Percentiles rank a stretch among this genome's conserved stretches.
Conservation (phyloP, 768 basidiomycete genomes). For the Stropharia rugosoannulata region DNA sequence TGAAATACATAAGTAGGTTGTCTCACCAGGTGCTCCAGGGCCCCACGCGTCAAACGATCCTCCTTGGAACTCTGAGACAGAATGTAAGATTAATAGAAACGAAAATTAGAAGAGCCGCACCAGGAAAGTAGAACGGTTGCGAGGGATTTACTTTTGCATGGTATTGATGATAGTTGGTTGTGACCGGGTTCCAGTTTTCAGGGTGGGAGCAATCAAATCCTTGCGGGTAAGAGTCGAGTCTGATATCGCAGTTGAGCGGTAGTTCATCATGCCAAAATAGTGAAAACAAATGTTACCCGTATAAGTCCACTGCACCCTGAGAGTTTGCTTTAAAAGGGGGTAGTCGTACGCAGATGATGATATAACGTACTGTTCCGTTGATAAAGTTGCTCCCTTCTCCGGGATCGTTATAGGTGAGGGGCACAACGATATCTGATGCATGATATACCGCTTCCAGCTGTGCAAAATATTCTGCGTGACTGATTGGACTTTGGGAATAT, state of each 20-base stretch:
- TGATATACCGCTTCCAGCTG: slow-evolving; percentile 59
- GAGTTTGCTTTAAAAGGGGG: not conserved
- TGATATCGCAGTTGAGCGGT: slow-evolving; percentile 15
- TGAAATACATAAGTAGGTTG: not conserved
- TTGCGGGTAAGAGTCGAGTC: slow-evolving; percentile 74
- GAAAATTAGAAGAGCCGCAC: slow-evolving; percentile 28
- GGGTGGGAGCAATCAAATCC: slow-evolving; percentile 81
- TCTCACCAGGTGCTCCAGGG: slow-evolving; percentile 60
- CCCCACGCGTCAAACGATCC: slow-evolving; percentile 86
- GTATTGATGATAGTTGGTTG: slow-evolving; percentile 62
- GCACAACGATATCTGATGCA: slow-evolving; percentile 59
- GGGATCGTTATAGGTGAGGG: slow-evolving; percentile 75
- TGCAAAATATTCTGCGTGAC: slow-evolving; percentile 56
- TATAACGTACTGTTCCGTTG: slow-evolving; percentile 57
- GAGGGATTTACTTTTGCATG: slow-evolving; percentile 49
- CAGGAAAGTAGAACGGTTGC: slow-evolving; percentile 72
- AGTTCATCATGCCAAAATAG: not conserved
- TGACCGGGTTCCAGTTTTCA: slow-evolving; percentile 60
- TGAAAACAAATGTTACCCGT: slow-evolving; percentile 47
- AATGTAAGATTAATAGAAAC: not conserved
- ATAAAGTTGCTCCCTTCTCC: slow-evolving; percentile 59
- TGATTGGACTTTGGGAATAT: slow-evolving; percentile 51
- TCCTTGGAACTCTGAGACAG: slow-evolving; percentile 55
- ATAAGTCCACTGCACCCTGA: slow-evolving; percentile 73
- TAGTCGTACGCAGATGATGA: not conserved